Evolutionary conservation across 1,284 basidiomycete genomes (phyloP), one percentile per base, ranked within the genome.

Genomic region (Puccinia triticina): DNA sequence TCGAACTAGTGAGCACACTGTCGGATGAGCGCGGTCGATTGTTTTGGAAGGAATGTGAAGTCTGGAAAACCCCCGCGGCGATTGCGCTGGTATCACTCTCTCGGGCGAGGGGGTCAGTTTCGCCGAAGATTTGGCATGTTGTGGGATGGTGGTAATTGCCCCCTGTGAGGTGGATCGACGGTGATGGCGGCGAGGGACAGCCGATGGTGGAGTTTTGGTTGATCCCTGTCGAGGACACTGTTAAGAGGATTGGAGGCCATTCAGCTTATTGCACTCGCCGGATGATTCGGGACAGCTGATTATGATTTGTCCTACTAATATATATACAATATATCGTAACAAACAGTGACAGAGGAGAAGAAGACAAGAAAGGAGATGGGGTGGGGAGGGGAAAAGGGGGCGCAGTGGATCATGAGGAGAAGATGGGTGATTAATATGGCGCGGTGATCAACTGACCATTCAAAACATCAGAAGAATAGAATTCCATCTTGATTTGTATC

Each of bases 401-500:
- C 8, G 55, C 23, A 43, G 46, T 5, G 21, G 57, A 59, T 43
- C 48, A 73, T 40, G 72, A 74, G 34, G 23, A 57, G 72, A 40
- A 75, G 43, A 29, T 69, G 26, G 43, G 55, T 61, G 34, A n/a
- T 75, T 75, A 40, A 59, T 57, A 59, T 40, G 53, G 48, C 48
- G 23, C 32, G 69, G 21, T 53, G 18, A 75, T 46, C 73, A 75
- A 75, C 73, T 75, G 73, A 75, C 73, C 73, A 61, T 75, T 75
- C 40, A 75, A 75, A 75, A 75, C 55, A 75, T 75, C 73, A 61
- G 73, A 75, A 59, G 73, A 75, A 75, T 75, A 75, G 73, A 75
- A 61, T 61, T 75, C 73, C 73, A 75, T 75, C 73, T 57, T 75
- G 73, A 75, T 75, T 61, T 61, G 32, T 75, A 75, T 75, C 73